Evolutionary conservation across 164 flowering plant species (phyloP).

Genomic region (Vitis amurensis): DNA sequence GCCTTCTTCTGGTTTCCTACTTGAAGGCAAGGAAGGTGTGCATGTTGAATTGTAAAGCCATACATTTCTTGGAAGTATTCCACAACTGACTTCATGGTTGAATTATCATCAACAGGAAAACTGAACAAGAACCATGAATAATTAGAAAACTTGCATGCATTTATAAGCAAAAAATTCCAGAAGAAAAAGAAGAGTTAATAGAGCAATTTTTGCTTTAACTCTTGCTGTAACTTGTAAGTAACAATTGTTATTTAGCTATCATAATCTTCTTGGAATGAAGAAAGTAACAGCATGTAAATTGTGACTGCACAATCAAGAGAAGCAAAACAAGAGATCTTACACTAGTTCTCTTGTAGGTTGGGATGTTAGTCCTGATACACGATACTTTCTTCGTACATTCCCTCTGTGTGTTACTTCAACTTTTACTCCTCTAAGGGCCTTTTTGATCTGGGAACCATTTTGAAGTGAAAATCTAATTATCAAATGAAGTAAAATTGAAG

Average conservation of each 20-base stretch:
- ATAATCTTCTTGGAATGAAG: neutral
- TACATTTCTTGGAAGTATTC: conserved; percentile 73
- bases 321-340: conserved; percentile 33
- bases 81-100: conserved; percentile 64
- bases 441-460: conserved; percentile 51
- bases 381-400: conserved; percentile 70
- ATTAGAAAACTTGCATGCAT: neutral
- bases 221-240: neutral
- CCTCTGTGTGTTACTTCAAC: conserved; percentile 86
- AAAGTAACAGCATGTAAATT: neutral
- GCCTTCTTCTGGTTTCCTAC: conserved; percentile 73
- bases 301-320: neutral
- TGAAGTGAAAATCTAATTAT: neutral
- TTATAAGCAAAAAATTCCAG: neutral
- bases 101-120: conserved; percentile 65
- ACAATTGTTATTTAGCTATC: too few species aligned
- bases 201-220: neutral
- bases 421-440: conserved; percentile 77
- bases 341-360: conserved; percentile 82
- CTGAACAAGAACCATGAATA: conserved; percentile 21
- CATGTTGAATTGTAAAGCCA: conserved; percentile 61
- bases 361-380: conserved; percentile 78
- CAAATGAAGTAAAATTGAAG: neutral
- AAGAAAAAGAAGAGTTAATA: neutral
- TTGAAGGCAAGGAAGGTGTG: conserved; percentile 72